Evolutionary conservation across 805 yeast genomes (phyloP).

Genomic region (Osmozyma mogii): DNA sequence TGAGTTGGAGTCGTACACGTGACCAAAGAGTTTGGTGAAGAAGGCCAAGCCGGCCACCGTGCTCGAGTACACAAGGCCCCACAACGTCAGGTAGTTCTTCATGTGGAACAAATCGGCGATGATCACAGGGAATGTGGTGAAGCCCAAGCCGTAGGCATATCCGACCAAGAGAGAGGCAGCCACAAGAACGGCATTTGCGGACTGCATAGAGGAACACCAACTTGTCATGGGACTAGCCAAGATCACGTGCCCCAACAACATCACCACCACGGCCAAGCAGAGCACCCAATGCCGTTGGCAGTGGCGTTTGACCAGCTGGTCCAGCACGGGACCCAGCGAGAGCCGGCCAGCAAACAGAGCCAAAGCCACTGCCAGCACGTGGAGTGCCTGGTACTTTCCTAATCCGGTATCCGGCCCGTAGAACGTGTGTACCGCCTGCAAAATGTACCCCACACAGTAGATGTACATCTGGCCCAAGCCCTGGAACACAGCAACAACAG

Average conservation of each 20-base stretch:
- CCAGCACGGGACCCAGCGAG: slow-evolving; percentile 25
- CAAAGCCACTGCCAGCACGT: slow-evolving; percentile 26
- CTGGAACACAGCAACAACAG: slow-evolving; percentile 24
- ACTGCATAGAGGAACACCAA: slow-evolving; percentile 7
- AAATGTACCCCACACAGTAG: slow-evolving; percentile 24
- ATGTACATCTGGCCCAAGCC: slow-evolving; percentile 34
- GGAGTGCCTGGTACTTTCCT: slow-evolving; percentile 21
- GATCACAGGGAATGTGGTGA: slow-evolving; percentile 27
- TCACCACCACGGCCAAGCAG: slow-evolving; percentile 18
- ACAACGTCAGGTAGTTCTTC: slow-evolving; percentile 24
- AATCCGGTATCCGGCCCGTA: slow-evolving; percentile 8
- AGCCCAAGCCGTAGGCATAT: slow-evolving; percentile 27
- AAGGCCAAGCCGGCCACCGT: slow-evolving; percentile 25
- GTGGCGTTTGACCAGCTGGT: slow-evolving; percentile 15
- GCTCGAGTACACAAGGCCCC: slow-evolving; percentile 28
- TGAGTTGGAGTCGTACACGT: slow-evolving; percentile 21
- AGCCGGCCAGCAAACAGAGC: slow-evolving; percentile 25
- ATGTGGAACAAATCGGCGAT: slow-evolving; percentile 25
- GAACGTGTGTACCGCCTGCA: slow-evolving; percentile 21
- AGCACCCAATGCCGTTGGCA: slow-evolving; percentile 28
- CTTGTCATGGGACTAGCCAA: slow-evolving; percentile 10
- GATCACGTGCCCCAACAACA: slow-evolving; percentile 23
- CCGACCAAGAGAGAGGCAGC: slow-evolving; percentile 22
- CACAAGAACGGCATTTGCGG: slow-evolving; percentile 15
- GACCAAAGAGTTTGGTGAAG: slow-evolving; percentile 25